phyloP scores from a whole-genome alignment of 2,329 filamentous ascomycete genomes.

The Septoria linicola region DNA sequence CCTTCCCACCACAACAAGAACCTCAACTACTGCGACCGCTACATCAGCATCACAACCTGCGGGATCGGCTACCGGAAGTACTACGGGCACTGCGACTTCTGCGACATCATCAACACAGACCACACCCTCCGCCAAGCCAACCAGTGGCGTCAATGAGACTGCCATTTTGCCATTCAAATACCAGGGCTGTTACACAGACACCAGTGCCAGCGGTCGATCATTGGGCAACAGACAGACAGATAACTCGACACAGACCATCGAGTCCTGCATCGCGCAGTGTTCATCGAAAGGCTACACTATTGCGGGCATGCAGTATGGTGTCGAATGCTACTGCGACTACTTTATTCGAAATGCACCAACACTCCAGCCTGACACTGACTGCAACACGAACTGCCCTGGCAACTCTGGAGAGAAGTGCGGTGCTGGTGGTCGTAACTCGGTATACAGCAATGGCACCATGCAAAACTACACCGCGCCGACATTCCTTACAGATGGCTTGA shows the following conservation, averaged over 20 bases:
- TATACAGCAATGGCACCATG: conserved; percentile 33
- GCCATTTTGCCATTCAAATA: conserved; percentile 27
- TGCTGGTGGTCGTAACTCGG: conserved; percentile 30
- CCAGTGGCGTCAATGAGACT: conserved; percentile 31
- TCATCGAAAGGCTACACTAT: conserved; percentile 34
- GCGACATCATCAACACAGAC: conserved; percentile 24
- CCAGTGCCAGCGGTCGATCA: conserved; percentile 24
- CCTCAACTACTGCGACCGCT: conserved; percentile 3
- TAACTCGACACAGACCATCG: conserved; percentile 25
- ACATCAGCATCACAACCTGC: not conserved
- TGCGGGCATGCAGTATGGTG: conserved; percentile 36
- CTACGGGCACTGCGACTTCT: not conserved
- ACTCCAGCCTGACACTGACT: conserved; percentile 27
- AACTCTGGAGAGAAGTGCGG: conserved; percentile 35
- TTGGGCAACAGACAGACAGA: conserved; percentile 21
- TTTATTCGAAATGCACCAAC: conserved; percentile 30
- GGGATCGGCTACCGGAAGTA: conserved; percentile 3
- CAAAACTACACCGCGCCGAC: conserved; percentile 20
- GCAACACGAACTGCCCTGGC: conserved; percentile 35
- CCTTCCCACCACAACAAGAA: conserved; percentile 13
- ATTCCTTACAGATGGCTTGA: conserved; percentile 18
- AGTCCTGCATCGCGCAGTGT: conserved; percentile 34
- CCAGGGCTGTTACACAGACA: conserved; percentile 33
- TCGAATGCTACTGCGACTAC: conserved; percentile 39
- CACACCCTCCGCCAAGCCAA: conserved; percentile 21